A percentile compares a stretch with the other conserved stretches of the same genome.
Conservation (phyloP, 441 rosid species). For the Corymbia citriodora region DNA sequence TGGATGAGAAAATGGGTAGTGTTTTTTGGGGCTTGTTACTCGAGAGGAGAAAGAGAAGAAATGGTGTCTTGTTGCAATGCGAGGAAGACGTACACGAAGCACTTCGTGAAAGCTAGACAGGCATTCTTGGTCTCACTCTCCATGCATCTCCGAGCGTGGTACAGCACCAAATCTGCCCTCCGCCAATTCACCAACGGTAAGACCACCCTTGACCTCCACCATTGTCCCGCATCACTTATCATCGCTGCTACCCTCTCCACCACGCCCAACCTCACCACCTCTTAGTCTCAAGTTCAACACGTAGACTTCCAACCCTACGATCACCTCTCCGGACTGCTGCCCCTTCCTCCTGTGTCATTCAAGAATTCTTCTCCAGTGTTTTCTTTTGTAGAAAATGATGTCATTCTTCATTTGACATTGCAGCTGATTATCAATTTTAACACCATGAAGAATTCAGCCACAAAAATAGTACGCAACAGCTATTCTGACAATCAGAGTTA, state of each 20-base stretch:
- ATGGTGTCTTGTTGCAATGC: constrained; percentile 79
- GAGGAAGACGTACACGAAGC: constrained; percentile 71
- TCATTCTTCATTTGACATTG: not conserved
- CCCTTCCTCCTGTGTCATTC: not conserved
- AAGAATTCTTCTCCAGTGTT: not conserved
- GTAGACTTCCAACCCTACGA: not conserved
- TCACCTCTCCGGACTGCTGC: not conserved
- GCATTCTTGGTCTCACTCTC: constrained; percentile 68
- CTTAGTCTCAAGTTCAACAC: not conserved
- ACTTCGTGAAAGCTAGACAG: constrained; percentile 71
- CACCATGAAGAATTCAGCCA: not conserved
- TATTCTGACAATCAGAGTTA: not conserved
- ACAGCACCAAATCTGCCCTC: constrained; percentile 67
- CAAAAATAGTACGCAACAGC: not conserved
- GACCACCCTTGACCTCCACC: constrained; percentile 46
- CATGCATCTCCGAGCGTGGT: constrained; percentile 76
- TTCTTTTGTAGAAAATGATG: not conserved
- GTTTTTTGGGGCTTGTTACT: constrained; percentile 21
- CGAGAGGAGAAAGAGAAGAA: constrained; percentile 73
- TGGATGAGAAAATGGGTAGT: constrained; percentile 54
- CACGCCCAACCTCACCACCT: not conserved
- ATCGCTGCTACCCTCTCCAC: constrained; percentile 9
- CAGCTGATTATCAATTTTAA: not conserved
- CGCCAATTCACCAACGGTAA: constrained; percentile 62
- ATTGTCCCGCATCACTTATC: not conserved